These are phyloP conservation scores for Ceratopteris richardii DNA, from an alignment of 75 land plant genomes.

Conservation along the genomic window DNA sequence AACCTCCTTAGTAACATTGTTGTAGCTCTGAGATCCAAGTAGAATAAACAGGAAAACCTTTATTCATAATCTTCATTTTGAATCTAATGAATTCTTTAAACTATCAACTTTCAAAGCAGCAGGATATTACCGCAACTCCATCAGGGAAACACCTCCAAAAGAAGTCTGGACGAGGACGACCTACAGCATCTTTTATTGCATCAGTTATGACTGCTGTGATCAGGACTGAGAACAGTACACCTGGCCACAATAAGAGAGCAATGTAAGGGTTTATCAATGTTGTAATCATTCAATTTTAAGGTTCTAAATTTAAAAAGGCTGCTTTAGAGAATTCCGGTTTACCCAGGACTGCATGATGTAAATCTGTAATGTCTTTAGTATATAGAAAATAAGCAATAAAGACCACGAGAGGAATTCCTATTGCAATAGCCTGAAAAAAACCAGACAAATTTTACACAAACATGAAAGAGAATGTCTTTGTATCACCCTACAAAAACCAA, in stretches of 20 bases:
- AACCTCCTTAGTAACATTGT: conserved; percentile 35
- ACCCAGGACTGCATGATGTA: conserved; percentile 88
- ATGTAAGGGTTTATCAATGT: no score
- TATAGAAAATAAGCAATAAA: conserved; percentile 39
- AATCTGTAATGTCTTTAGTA: conserved; percentile 59
- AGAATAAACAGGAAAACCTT: background rate
- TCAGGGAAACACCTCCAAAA: conserved; percentile 93
- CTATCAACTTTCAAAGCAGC: background rate
- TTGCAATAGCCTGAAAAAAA: conserved; percentile 46
- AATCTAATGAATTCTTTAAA: background rate
- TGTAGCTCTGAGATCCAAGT: conserved; percentile 29
- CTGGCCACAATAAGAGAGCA: conserved; percentile 33
- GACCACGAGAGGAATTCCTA: conserved; percentile 50
- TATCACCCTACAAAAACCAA: no score
- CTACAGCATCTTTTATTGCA: conserved; percentile 81
- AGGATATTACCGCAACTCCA: conserved; percentile 42
- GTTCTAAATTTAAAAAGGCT: no score
- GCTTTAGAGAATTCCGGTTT: background rate
- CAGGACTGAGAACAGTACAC: conserved; percentile 58
- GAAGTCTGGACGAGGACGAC: conserved; percentile 91
- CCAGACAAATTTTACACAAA: background rate
- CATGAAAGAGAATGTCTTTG: no score
- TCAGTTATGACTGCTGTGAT: conserved; percentile 76
- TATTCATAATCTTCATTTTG: background rate
- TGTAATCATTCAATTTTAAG: no score